Base-by-base conservation (phyloP, 345 rosid genomes). In the Syzygium aqueum region DNA sequence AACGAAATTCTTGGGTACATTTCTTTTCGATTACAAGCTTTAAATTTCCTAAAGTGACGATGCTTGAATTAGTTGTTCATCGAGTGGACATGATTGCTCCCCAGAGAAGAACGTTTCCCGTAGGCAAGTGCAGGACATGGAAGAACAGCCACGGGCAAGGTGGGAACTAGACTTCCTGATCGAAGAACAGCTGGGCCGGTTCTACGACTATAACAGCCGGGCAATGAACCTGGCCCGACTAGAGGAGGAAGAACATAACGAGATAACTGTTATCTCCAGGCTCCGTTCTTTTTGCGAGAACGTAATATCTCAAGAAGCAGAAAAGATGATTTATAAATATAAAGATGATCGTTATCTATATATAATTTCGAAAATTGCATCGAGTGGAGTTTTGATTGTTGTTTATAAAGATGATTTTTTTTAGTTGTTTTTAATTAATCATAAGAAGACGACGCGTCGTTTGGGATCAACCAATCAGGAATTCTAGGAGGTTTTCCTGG, bases 81-180 rank as follows among this genome's bases (percentile, higher is more conserved):
- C 14, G 27, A 73, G 80, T 73, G 2, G 49, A 13, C 19, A 10
- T 73, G 49, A 33, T 73, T 73, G 80, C 49, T 73, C 49, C 19
- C 80, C 49, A 73, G 80, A 40, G 30, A 84, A 87, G 53, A 87
- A 73, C 51, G 84, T 88, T 73, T 53, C 88, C 86, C 93, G 96
- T 97, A 94, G 95, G 93, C 95, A 91, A 91, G 93, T 92, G 84
- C 97, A 93, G 92, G 94, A 92, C 83, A 90, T 93, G 40, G 94
- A 94, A 89, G 93, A 95, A 91, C 95, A 93, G 88, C 96, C 92
- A 56, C 89, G 91, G 87, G 93, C 94, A 6, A 91, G 93, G 85
- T 92, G 92, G 94, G 92, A 95, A 82, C 90, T 95, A 5, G 97
- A 95, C 87, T 93, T 92, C 61, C 92, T 94, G 84, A 96, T 95